Percentiles rank a stretch among this genome's conserved stretches.
Conservation (phyloP, 208 protist species). For the Trypanosomatidae sp. region DNA sequence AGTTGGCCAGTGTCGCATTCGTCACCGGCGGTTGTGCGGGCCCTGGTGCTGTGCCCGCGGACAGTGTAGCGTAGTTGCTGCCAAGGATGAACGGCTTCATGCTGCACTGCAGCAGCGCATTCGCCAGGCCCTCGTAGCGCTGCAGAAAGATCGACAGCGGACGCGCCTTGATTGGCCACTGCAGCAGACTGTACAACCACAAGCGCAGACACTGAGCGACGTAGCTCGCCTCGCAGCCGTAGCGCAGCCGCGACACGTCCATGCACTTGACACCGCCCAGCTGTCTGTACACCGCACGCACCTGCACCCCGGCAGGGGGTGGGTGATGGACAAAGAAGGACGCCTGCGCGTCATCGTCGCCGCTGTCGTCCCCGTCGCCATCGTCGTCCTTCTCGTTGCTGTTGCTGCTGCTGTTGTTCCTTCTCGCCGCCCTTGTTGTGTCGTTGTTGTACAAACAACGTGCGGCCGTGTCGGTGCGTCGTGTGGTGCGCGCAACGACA, state of each 20-base stretch:
- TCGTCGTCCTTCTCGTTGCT: too few species aligned
- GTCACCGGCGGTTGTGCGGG: constrained; percentile 3
- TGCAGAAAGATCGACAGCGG: constrained; percentile 58
- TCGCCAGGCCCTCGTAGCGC: constrained; percentile 39
- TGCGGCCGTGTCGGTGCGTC: too few species aligned
- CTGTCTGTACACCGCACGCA: constrained; percentile 40
- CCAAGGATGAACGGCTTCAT: constrained; percentile 29
- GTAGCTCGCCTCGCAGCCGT: constrained; percentile 22
- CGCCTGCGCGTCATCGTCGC: too few species aligned
- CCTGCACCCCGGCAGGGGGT: too few species aligned
- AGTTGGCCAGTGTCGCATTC: constrained; percentile 3
- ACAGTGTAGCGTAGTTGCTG: constrained; percentile 14
- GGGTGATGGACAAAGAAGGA: too few species aligned
- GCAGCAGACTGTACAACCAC: constrained; percentile 31
- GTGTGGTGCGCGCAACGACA: too few species aligned
- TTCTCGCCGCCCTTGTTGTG: too few species aligned
- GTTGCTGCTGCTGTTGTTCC: too few species aligned
- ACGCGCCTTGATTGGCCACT: constrained; percentile 32
- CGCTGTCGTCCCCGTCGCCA: too few species aligned
- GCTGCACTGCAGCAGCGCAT: constrained; percentile 26
- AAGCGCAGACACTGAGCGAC: constrained; percentile 21
- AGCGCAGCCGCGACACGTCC: constrained; percentile 21
- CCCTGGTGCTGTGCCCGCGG: constrained; percentile 5
- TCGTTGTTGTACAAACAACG: too few species aligned
- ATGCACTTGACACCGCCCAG: constrained; percentile 47